Evolutionary conservation across 305 asterid genomes (phyloP), one percentile per base, ranked within the genome.

Genomic region (Fraxinus sp.): DNA sequence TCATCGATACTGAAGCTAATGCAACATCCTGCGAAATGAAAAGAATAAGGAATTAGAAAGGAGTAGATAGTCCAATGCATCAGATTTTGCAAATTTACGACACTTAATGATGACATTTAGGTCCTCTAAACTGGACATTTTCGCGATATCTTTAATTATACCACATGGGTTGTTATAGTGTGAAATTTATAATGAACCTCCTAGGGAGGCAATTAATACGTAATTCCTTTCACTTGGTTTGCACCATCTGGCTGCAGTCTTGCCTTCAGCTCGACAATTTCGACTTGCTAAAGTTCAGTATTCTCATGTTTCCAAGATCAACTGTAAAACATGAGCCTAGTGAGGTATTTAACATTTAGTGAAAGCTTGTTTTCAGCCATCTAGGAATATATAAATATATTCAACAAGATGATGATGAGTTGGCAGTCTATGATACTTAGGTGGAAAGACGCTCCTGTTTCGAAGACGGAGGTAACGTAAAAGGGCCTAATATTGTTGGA

Each of bases 1-100:
- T 92, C 99, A 96, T 96, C n/a, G 97, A 93, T 39, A 94, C 98
- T 26, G 96, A 92, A 81, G 99, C 99, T 88, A 96, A 85, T 59
- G 98, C 99, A 80, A 94, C 93, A 89, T 96, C 99, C 99, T 96
- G 90, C 24, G 28, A 71, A 73, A 71, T 72, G 28, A 78, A 33
- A 62, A 72, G 59, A 81, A 43, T 14, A 66, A 74, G 57, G 80
- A 83, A 72, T 85, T 20, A 81, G 66, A 28, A 59, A 49, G 32
- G 52, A 36, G n/a, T n/a, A 3, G 20, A 5, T 18, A 43, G 79
- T 32, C 35, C 70, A n/a, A 16, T 5, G 64, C 64, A 52, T 5
- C 22, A 52, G 64, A 52, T 16, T 4, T 52, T 5, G 22, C 64
- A 52, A 16, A 52, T 4, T 52, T 52, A 16, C 3, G 32, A 64